Percentiles rank a stretch among this genome's conserved stretches.
These are phyloP conservation scores for Megacollybia platyphylla DNA, from an alignment of 1,284 basidiomycete genomes.

Conservation along the genomic window DNA sequence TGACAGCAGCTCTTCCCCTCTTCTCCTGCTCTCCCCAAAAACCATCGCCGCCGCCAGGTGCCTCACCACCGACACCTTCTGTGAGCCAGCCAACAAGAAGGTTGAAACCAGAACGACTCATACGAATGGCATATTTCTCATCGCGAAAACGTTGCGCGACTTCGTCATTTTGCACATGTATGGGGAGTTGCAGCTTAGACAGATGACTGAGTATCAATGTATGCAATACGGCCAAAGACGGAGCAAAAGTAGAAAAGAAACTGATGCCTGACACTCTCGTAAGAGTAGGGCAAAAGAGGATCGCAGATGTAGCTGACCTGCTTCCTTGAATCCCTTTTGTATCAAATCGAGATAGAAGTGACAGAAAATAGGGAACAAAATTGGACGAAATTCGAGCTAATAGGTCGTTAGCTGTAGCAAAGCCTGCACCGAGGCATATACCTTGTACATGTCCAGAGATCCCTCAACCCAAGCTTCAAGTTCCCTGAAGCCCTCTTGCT, in stretches of 20 bases:
- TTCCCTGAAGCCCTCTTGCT: constrained; percentile 78
- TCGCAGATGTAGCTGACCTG: constrained; percentile 42
- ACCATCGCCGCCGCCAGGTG: constrained; percentile 69
- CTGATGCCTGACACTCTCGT: constrained; percentile 39
- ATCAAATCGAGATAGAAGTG: constrained; percentile 96
- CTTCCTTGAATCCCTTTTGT: constrained; percentile 80
- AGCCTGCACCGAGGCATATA: constrained; percentile 12
- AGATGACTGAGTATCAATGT: constrained; percentile 69
- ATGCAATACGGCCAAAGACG: constrained; percentile 62
- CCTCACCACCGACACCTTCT: constrained; percentile 82
- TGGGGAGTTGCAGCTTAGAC: constrained; percentile 71
- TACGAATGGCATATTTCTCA: constrained; percentile 84
- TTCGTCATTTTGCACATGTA: constrained; percentile 79
- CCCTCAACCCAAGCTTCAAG: constrained; percentile 92
- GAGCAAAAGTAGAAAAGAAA: constrained; percentile 67
- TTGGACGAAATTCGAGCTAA: constrained; percentile 86
- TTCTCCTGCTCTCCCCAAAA: constrained; percentile 75
- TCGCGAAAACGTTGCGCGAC: constrained; percentile 78
- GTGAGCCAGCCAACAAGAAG: constrained; percentile 94
- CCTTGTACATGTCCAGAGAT: constrained; percentile 77
- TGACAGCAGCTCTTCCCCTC: constrained; percentile 71
- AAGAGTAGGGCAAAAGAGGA: constrained; percentile 1
- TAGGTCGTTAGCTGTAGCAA: not conserved
- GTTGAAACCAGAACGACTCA: constrained; percentile 88
- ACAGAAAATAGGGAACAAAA: constrained; percentile 92